Percentiles rank a stretch among this genome's conserved stretches.
These are phyloP conservation scores for Allomyces javanicus DNA, from an alignment of 192 early-diverging fungal genomes.

Conservation along the genomic window DNA sequence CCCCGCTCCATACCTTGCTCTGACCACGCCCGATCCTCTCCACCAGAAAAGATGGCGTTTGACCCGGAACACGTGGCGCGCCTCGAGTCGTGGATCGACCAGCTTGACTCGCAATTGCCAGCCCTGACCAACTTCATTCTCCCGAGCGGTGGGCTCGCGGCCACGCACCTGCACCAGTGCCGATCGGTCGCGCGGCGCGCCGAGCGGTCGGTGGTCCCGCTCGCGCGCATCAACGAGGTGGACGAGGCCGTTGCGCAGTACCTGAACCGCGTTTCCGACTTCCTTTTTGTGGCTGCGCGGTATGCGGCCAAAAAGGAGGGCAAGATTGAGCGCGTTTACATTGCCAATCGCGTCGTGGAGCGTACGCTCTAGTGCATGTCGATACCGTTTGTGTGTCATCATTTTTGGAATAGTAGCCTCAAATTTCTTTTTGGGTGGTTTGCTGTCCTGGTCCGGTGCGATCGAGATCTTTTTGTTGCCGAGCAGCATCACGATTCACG, in stretches of 20 bases:
- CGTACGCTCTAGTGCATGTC: neutral
- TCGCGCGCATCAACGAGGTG: neutral
- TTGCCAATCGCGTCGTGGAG: neutral
- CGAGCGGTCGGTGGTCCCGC: conserved; percentile 1
- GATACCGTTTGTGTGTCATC: too few relatives aligned
- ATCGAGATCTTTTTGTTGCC: too few relatives aligned
- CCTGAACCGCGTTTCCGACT: conserved; percentile 1
- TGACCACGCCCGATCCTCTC: too few relatives aligned
- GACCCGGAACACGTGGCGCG: conserved; percentile 1
- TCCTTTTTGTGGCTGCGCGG: conserved; percentile 6
- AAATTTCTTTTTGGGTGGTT: too few relatives aligned
- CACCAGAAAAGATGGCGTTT: neutral
- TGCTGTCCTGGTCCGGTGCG: too few relatives aligned
- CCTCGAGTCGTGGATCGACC: conserved; percentile 3
- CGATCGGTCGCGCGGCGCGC: conserved; percentile 5
- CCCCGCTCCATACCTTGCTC: too few relatives aligned
- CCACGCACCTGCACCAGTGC: conserved; percentile 5
- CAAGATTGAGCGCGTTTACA: neutral
- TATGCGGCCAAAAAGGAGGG: conserved; percentile 2
- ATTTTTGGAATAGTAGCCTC: too few relatives aligned
- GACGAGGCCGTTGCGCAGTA: neutral
- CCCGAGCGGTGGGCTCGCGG: conserved; percentile 3
- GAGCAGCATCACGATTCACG: too few relatives aligned
- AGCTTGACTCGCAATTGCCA: neutral
- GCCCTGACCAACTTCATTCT: conserved; percentile 4